These are phyloP conservation scores for Sporothrix globosa DNA, from an alignment of 2,329 filamentous ascomycete genomes.

Conservation along the genomic window DNA sequence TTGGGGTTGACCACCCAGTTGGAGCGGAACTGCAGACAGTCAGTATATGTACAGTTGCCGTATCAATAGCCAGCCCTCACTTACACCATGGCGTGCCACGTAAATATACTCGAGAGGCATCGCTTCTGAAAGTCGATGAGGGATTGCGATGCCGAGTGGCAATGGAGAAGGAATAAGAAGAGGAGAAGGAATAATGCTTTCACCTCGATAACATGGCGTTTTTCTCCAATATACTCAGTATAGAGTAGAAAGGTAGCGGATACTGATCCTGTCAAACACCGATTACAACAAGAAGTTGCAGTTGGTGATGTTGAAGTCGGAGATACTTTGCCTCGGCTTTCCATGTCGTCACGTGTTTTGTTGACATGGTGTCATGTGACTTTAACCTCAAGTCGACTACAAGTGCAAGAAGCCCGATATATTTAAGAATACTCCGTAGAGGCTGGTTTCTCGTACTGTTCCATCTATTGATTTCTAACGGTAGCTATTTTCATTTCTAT, in stretches of 20 bases:
- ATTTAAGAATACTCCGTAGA: no score
- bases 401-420: no score
- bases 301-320: constrained; percentile 13
- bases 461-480: no score
- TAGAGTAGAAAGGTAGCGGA: background rate
- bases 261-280: background rate
- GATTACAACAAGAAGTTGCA: background rate
- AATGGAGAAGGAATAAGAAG: background rate
- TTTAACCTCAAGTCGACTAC: background rate
- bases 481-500: no score
- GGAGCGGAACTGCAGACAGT: constrained; percentile 71
- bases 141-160: background rate
- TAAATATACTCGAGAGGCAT: constrained; percentile 75
- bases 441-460: no score
- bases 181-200: background rate
- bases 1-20: constrained; percentile 83
- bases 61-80: constrained; percentile 41
- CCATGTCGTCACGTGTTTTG: constrained; percentile 5
- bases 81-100: constrained; percentile 73
- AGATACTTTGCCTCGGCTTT: constrained; percentile 14
- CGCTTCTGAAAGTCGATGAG: background rate
- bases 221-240: background rate
- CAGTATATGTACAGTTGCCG: background rate
- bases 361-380: constrained; percentile 5
- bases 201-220: background rate